Evolutionary conservation across 2,329 filamentous ascomycete genomes (phyloP).

Genomic region (Phoma herbarum): DNA sequence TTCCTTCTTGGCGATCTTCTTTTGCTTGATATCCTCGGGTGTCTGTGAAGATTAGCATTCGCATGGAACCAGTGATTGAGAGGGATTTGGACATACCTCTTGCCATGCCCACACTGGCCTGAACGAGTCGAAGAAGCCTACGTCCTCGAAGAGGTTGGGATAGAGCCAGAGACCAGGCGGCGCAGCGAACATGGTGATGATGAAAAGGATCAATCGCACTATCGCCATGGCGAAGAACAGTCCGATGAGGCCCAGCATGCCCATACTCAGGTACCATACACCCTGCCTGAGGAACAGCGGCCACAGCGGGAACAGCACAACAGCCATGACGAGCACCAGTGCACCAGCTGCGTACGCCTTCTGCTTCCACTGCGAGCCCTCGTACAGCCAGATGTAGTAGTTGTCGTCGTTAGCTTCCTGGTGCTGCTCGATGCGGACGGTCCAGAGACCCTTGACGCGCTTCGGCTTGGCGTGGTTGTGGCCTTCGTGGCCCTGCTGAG

Average conservation of each 20-base stretch:
- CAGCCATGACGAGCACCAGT: conserved; percentile 80
- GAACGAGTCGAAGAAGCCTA: conserved; percentile 98
- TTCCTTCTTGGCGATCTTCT: conserved; percentile 54
- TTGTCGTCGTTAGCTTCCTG: conserved; percentile 87
- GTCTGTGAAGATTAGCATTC: conserved; percentile 34
- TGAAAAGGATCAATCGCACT: conserved; percentile 93
- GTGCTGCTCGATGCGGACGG: conserved; percentile 92
- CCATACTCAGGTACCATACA: conserved; percentile 97
- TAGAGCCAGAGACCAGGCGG: conserved; percentile 97
- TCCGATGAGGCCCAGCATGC: conserved; percentile 85
- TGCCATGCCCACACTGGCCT: conserved; percentile 98
- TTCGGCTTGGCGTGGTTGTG: conserved; percentile 69
- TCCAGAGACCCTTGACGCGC: conserved; percentile 95
- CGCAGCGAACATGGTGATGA: conserved; percentile 84
- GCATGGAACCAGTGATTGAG: background rate
- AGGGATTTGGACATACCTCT: conserved; percentile 67
- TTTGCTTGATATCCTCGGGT: conserved; percentile 55
- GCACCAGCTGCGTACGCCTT: conserved; percentile 90
- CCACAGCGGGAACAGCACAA: conserved; percentile 97
- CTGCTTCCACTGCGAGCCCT: conserved; percentile 91
- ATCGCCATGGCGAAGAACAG: conserved; percentile 98
- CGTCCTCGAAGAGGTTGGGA: conserved; percentile 97
- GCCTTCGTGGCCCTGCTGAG: conserved; percentile 73
- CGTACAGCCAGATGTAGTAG: conserved; percentile 97
- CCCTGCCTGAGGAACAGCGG: conserved; percentile 88